These are phyloP conservation scores for Pseudozyma sp. DNA, from an alignment of 1,284 basidiomycete genomes.

Conservation along the genomic window DNA sequence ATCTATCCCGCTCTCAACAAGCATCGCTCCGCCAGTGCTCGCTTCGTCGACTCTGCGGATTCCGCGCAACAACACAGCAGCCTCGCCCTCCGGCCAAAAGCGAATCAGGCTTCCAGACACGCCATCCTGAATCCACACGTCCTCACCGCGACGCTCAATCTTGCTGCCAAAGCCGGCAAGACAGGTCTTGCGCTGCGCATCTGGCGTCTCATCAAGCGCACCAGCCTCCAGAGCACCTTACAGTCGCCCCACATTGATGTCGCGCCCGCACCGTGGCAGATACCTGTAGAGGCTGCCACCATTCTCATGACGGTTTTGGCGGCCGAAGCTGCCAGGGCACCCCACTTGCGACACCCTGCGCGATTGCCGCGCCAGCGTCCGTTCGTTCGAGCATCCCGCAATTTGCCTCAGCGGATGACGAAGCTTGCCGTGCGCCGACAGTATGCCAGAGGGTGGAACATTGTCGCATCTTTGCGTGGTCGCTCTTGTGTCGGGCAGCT, in stretches of 20 bases:
- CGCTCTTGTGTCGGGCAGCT: background rate
- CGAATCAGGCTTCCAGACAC: constrained; percentile 29
- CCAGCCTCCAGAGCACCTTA: constrained; percentile 38
- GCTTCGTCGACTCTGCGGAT: background rate
- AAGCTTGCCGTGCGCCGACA: background rate
- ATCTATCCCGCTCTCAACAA: constrained; percentile 48
- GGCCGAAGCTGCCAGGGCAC: constrained; percentile 25
- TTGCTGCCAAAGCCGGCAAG: constrained; percentile 50
- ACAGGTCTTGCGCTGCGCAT: constrained; percentile 46
- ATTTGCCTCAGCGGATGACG: background rate
- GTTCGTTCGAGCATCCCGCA: background rate
- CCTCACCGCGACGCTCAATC: constrained; percentile 45
- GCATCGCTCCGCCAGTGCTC: constrained; percentile 9
- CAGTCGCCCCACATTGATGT: constrained; percentile 18
- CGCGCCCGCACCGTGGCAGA: constrained; percentile 27
- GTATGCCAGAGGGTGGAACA: constrained; percentile 38
- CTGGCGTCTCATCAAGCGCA: constrained; percentile 57
- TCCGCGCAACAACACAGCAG: background rate
- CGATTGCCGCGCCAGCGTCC: constrained; percentile 2
- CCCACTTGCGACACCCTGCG: constrained; percentile 5
- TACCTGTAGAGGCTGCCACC: constrained; percentile 48
- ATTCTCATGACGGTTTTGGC: constrained; percentile 51
- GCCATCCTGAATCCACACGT: constrained; percentile 50
- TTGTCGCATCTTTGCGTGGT: constrained; percentile 24
- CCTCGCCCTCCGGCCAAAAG: constrained; percentile 16